Percentiles rank a stretch among this genome's conserved stretches.
These are phyloP conservation scores for Guyanaporus albipodus DNA, from an alignment of 768 basidiomycete genomes.

Conservation along the genomic window DNA sequence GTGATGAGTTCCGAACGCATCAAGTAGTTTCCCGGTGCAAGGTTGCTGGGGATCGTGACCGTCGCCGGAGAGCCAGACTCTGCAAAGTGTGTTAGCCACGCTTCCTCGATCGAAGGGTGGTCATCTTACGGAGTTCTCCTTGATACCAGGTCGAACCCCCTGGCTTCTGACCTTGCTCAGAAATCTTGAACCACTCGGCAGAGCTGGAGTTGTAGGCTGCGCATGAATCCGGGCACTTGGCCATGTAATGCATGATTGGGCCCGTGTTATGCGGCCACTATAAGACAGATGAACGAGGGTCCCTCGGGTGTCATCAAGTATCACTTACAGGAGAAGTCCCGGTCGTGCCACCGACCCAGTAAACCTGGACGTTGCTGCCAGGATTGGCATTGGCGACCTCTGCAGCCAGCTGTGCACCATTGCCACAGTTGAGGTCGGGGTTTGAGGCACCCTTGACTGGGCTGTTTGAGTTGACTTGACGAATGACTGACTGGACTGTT, in stretches of 20 bases:
- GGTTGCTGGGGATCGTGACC: slow-evolving; percentile 42
- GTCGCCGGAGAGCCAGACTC: slow-evolving; percentile 38
- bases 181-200: slow-evolving; percentile 73
- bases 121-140: slow-evolving; percentile 40
- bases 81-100: slow-evolving; percentile 8
- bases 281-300: not conserved
- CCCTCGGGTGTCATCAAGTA: not conserved
- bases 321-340: slow-evolving; percentile 27
- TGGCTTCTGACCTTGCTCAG: slow-evolving; percentile 44
- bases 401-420: slow-evolving; percentile 43
- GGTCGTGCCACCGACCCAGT: slow-evolving; percentile 46
- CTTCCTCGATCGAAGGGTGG: not conserved
- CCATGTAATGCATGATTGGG: slow-evolving; percentile 71
- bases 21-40: slow-evolving; percentile 68
- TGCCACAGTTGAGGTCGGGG: slow-evolving; percentile 55
- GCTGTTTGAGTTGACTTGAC: slow-evolving; percentile 38
- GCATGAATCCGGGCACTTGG: slow-evolving; percentile 55
- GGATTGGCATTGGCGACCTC: slow-evolving; percentile 53
- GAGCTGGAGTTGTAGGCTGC: slow-evolving; percentile 47
- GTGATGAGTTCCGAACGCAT: slow-evolving; percentile 75
- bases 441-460: slow-evolving; percentile 57
- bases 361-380: slow-evolving; percentile 48
- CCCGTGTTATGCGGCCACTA: slow-evolving; percentile 58
- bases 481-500: slow-evolving; percentile 35
- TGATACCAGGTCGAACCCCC: slow-evolving; percentile 46